A percentile compares a stretch with the other conserved stretches of the same genome.
phyloP scores from a whole-genome alignment of 106 monocot species.

The Gastrodia elata region DNA sequence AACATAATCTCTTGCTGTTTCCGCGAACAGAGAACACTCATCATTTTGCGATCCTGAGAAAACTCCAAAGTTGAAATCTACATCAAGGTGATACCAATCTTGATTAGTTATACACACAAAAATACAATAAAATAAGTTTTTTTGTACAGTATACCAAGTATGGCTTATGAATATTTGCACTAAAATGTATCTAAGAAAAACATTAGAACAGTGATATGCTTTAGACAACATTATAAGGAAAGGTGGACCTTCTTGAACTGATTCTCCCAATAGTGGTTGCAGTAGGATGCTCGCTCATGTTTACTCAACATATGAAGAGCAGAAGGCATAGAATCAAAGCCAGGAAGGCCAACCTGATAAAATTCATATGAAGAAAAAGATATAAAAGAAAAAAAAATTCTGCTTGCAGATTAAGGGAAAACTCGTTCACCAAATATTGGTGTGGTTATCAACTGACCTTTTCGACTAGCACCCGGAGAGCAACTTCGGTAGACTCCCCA shows the following conservation, averaged over 20 bases:
- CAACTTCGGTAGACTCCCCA: constrained; percentile 99
- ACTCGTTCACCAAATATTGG: neutral
- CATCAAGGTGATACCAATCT: constrained; percentile 1
- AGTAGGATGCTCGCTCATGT: constrained; percentile 93
- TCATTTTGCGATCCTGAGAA: constrained; percentile 98
- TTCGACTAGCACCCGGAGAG: constrained; percentile 89
- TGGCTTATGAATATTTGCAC: neutral
- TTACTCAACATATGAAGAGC: constrained; percentile 86
- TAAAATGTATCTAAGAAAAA: neutral
- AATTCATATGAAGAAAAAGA: constrained; percentile 11
- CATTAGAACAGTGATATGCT: neutral
- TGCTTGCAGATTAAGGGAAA: neutral
- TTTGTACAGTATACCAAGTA: neutral
- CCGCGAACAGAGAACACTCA: constrained; percentile 94
- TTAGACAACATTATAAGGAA: neutral
- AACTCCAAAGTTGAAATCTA: constrained; percentile 86
- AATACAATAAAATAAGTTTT: neutral
- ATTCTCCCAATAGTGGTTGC: constrained; percentile 96
- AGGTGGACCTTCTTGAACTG: constrained; percentile 88
- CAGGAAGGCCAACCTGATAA: constrained; percentile 95
- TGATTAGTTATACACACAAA: constrained; percentile 4
- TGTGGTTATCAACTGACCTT: constrained; percentile 50
- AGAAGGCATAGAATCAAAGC: constrained; percentile 99
- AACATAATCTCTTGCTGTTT: constrained; percentile 99
- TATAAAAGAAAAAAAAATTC: neutral